Conservation (phyloP, 768 basidiomycete genomes). For the Crepidotus variabilis region DNA sequence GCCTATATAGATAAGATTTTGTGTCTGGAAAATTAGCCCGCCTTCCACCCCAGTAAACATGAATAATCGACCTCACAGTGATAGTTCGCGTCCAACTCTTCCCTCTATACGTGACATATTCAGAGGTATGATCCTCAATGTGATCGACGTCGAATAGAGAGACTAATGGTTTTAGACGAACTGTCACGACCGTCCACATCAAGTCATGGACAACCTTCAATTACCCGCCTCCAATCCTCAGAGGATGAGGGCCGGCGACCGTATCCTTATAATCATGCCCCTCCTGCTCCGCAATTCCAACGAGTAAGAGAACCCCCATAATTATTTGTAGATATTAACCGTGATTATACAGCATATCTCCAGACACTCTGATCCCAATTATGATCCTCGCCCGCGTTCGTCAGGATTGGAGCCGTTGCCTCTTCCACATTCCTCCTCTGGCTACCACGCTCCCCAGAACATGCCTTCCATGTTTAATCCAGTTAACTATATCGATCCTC, state of each 20-base stretch:
- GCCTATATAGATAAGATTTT: not conserved
- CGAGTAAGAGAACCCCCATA: not conserved
- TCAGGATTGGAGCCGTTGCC: not conserved
- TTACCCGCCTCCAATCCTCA: not conserved
- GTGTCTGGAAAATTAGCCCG: not conserved
- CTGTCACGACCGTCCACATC: slow-evolving; percentile 34
- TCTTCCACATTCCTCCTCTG: not conserved
- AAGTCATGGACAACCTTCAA: not conserved
- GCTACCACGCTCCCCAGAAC: not conserved
- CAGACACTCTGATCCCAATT: not conserved
- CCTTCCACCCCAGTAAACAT: slow-evolving; percentile 13
- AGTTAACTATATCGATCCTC: not conserved
- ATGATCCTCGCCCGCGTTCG: not conserved
- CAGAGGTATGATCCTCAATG: slow-evolving; percentile 36
- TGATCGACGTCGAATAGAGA: slow-evolving; percentile 3
- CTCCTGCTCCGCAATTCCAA: not conserved
- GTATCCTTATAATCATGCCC: not conserved
- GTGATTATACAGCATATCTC: not conserved
- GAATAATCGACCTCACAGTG: slow-evolving; percentile 26
- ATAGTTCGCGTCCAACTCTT: slow-evolving; percentile 51
- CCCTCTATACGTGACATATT: slow-evolving; percentile 72
- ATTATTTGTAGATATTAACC: not conserved
- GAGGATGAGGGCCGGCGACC: not conserved
- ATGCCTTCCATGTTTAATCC: not conserved
- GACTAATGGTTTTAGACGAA: slow-evolving; percentile 34